Conservation (phyloP, 208 protist genomes). For the Herpetomonas tarakana region DNA sequence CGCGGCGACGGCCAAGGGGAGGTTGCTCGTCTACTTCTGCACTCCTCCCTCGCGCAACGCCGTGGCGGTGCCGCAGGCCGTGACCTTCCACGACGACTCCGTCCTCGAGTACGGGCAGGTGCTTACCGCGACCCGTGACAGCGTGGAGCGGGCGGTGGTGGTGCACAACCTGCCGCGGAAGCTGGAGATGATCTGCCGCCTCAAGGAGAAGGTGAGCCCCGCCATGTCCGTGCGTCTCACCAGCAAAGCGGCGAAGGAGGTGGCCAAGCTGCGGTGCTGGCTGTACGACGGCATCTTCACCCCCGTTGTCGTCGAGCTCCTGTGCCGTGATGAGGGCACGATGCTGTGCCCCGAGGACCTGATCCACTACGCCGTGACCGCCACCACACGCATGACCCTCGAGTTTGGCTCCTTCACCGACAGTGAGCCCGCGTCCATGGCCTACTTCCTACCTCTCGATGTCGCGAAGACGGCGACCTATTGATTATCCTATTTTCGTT, state of each 20-base stretch:
- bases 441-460: constrained; percentile 25
- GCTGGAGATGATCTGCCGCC: constrained; percentile 16
- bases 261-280: constrained; percentile 28
- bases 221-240: constrained; percentile 25
- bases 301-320: constrained; percentile 31
- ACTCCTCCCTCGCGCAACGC: constrained; percentile 3
- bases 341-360: constrained; percentile 47
- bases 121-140: constrained; percentile 1
- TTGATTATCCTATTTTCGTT: constrained; percentile 7
- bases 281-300: constrained; percentile 40
- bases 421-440: constrained; percentile 23
- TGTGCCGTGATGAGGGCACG: constrained; percentile 21
- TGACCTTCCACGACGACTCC: constrained; percentile 28
- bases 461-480: background rate
- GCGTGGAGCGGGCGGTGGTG: constrained; percentile 29
- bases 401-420: constrained; percentile 29
- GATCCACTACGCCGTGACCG: constrained; percentile 26
- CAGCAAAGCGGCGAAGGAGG: constrained; percentile 13
- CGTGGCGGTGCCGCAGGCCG: constrained; percentile 9
- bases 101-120: constrained; percentile 14
- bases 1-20: constrained; percentile 2
- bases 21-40: constrained; percentile 36
- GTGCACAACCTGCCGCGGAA: constrained; percentile 22
- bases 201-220: constrained; percentile 8
- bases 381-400: constrained; percentile 14